Evolutionary conservation across 2,329 filamentous ascomycete genomes (phyloP).

Genomic region (Aspergillus sp.): DNA sequence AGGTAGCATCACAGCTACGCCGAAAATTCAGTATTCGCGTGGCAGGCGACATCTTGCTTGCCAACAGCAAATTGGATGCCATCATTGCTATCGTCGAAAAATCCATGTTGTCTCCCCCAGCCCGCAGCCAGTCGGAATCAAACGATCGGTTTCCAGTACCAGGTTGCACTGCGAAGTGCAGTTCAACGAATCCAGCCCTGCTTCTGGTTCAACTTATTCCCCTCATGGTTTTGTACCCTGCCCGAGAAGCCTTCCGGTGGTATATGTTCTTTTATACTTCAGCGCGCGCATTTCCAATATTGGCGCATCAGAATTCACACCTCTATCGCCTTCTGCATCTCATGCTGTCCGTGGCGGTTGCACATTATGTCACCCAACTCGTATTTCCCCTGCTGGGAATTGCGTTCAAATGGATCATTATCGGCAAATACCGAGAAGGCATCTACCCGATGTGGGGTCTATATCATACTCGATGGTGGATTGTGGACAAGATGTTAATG

Average conservation of each 20-base stretch:
- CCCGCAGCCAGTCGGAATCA: conserved; percentile 21
- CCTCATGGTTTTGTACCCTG: conserved; percentile 49
- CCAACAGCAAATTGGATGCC: conserved; percentile 44
- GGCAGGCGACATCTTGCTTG: conserved; percentile 53
- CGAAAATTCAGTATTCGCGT: conserved; percentile 49
- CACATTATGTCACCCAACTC: conserved; percentile 39
- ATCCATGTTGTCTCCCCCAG: conserved; percentile 6
- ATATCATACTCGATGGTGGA: conserved; percentile 60
- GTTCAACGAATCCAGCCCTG: conserved; percentile 50
- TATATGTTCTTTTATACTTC: conserved; percentile 52
- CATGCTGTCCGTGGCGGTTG: conserved; percentile 44
- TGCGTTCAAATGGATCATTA: conserved; percentile 53
- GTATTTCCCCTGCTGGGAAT: conserved; percentile 50
- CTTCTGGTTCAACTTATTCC: conserved; percentile 53
- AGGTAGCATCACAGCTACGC: conserved; percentile 52
- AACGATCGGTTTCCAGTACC: no score
- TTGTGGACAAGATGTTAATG: conserved; percentile 53
- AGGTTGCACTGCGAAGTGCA: conserved; percentile 25
- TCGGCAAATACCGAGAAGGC: conserved; percentile 53
- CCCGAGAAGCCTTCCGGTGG: conserved; percentile 53
- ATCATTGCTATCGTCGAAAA: conserved; percentile 27
- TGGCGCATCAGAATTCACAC: conserved; percentile 24
- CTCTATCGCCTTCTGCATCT: conserved; percentile 51
- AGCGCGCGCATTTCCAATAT: conserved; percentile 40
- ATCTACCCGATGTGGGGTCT: conserved; percentile 59